Evolutionary conservation across 306 rosid genomes (phyloP).

Genomic region (Alnus rubra): DNA sequence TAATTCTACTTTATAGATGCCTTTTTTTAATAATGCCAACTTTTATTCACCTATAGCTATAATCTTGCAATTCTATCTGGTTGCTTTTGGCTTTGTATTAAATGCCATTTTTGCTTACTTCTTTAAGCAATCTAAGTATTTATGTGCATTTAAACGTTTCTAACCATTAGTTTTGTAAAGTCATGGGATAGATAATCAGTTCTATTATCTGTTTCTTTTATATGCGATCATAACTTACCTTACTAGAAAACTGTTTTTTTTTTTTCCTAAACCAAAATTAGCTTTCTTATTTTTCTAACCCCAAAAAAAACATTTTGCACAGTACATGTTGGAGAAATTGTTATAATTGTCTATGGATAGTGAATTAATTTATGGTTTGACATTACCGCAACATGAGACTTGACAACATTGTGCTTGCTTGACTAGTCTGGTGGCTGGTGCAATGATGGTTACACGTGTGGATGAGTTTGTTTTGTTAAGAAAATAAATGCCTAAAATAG

Average conservation of each 20-base stretch:
- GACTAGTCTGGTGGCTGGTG: background rate
- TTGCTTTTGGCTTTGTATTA: background rate
- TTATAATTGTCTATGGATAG: background rate
- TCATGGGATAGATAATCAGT: background rate
- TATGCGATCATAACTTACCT: background rate
- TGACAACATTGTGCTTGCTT: background rate
- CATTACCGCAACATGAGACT: background rate
- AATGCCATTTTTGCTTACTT: too few relatives aligned
- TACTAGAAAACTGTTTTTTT: background rate
- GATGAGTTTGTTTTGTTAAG: background rate
- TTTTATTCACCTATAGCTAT: background rate
- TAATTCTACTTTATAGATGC: conserved; percentile 28
- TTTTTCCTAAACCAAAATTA: background rate
- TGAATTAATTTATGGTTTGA: background rate
- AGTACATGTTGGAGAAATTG: background rate
- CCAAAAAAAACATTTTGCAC: background rate
- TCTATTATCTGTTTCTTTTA: background rate
- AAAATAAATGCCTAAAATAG: background rate
- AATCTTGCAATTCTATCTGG: background rate
- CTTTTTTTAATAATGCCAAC: background rate
- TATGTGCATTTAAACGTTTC: background rate
- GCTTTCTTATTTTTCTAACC: background rate
- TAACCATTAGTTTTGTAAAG: background rate
- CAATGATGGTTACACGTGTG: background rate
- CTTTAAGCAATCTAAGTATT: background rate